Conservation (phyloP, 2,329 filamentous ascomycete genomes). For the Helotiales sp. region DNA sequence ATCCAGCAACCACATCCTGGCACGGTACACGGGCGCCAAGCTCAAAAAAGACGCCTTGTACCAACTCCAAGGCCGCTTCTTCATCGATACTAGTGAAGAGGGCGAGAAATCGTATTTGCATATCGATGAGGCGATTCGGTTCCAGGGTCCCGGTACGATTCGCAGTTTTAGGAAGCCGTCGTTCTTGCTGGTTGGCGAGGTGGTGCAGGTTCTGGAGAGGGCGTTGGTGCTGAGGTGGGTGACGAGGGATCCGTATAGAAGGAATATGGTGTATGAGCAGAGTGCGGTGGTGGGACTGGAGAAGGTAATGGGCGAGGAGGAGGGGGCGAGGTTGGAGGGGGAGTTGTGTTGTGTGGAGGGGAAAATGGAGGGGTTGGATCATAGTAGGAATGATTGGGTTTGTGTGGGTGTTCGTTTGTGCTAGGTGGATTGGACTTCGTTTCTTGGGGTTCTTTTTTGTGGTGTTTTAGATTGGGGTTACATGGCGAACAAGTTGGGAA, state of each 20-base stretch:
- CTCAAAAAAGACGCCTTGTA: conserved; percentile 33
- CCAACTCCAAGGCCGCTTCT: conserved; percentile 29
- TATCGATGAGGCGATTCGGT: conserved; percentile 29
- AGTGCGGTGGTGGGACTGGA: conserved; percentile 22
- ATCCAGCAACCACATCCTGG: conserved; percentile 24
- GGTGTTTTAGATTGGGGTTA: conserved; percentile 6
- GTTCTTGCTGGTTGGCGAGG: conserved; percentile 28
- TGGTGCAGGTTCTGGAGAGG: conserved; percentile 18
- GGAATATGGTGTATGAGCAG: conserved; percentile 30
- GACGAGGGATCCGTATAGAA: conserved; percentile 28
- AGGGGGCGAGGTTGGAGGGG: conserved; percentile 11
- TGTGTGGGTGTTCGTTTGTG: conserved; percentile 26
- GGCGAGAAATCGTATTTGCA: conserved; percentile 28
- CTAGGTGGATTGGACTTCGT: conserved; percentile 7
- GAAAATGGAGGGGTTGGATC: conserved; percentile 27
- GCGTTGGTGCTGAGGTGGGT: conserved; percentile 23
- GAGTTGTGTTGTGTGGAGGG: conserved; percentile 29
- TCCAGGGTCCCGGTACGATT: conserved; percentile 31
- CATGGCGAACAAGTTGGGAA: conserved; percentile 8
- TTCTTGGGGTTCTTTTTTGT: neutral
- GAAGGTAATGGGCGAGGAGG: conserved; percentile 15
- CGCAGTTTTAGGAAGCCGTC: conserved; percentile 26
- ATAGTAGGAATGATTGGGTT: conserved; percentile 26
- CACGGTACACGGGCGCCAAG: conserved; percentile 26
- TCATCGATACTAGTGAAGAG: conserved; percentile 24